These are phyloP conservation scores for Pichia sp. DNA, from an alignment of 1,139 yeast species.

Conservation along the genomic window DNA sequence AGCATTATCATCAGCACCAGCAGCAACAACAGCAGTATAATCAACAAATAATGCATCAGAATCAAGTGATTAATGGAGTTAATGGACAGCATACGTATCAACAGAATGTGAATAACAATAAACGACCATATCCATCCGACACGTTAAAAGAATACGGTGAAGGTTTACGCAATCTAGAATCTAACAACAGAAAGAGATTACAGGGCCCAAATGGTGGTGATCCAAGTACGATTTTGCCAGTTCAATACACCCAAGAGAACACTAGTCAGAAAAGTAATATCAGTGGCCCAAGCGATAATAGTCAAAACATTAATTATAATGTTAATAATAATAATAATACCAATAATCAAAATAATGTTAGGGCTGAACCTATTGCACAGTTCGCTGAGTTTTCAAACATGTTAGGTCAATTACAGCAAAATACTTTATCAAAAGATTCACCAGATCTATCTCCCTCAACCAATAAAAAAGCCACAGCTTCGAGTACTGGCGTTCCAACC, in stretches of 20 bases:
- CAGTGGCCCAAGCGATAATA: not conserved
- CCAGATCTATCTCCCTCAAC: conserved; percentile 10
- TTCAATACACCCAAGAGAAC: not conserved
- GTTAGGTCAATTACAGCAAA: conserved; percentile 15
- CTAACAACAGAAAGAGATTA: conserved; percentile 41
- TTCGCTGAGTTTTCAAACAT: conserved; percentile 25
- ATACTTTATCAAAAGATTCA: not conserved
- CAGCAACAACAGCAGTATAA: not conserved
- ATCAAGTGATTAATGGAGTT: not conserved
- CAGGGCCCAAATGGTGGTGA: not conserved
- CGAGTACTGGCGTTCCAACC: conserved; percentile 19
- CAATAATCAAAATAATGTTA: not conserved
- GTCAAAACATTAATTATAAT: not conserved
- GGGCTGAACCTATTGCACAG: conserved; percentile 15
- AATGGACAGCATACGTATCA: not conserved
- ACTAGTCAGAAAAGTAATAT: not conserved
- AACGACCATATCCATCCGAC: conserved; percentile 20
- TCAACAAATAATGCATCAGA: not conserved
- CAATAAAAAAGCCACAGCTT: conserved; percentile 14
- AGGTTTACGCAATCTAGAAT: conserved; percentile 47
- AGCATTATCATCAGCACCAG: conserved; percentile 1
- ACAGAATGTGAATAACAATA: conserved; percentile 4
- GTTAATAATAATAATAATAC: not conserved
- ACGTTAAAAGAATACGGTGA: conserved; percentile 47
- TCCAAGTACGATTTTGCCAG: not conserved